Evolutionary conservation across 2,329 filamentous ascomycete genomes (phyloP).

Genomic region (Camillea tinctor): DNA sequence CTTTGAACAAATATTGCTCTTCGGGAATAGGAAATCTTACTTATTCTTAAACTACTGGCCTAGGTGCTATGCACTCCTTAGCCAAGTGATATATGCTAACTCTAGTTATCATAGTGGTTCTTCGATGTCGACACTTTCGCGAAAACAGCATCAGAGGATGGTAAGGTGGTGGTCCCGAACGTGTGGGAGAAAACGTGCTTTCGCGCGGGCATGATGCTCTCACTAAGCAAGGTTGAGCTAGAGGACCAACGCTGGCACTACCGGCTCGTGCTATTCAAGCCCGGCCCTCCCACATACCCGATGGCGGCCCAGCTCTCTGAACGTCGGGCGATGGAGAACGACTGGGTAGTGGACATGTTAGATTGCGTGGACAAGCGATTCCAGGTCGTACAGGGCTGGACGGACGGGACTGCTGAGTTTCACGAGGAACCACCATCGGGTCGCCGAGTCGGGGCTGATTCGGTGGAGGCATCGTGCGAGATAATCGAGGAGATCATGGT

Average conservation of each 20-base stretch:
- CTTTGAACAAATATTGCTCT: too few relatives aligned
- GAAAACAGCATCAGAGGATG: background rate
- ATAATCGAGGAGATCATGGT: constrained; percentile 17
- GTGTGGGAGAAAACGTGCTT: constrained; percentile 14
- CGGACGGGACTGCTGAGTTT: constrained; percentile 4
- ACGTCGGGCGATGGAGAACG: constrained; percentile 6
- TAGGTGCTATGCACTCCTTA: too few relatives aligned
- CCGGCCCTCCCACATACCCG: constrained; percentile 6
- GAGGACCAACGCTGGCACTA: background rate
- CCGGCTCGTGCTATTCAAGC: constrained; percentile 14
- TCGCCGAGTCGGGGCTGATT: constrained; percentile 9
- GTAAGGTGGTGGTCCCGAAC: constrained; percentile 2
- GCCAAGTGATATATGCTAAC: too few relatives aligned
- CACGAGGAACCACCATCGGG: background rate
- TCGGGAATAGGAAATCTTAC: too few relatives aligned
- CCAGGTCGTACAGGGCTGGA: constrained; percentile 3
- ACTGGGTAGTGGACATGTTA: constrained; percentile 9
- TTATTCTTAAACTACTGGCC: too few relatives aligned
- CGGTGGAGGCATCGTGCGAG: constrained; percentile 14
- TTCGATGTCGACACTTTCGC: constrained; percentile 7
- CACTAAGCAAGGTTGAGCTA: constrained; percentile 1
- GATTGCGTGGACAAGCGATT: background rate
- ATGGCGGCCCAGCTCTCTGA: constrained; percentile 1
- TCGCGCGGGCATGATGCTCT: constrained; percentile 16
- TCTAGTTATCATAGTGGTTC: constrained; percentile 10